A percentile compares a stretch with the other conserved stretches of the same genome.
phyloP scores from a whole-genome alignment of 164 flowering plant species.

The Vitis riparia region DNA sequence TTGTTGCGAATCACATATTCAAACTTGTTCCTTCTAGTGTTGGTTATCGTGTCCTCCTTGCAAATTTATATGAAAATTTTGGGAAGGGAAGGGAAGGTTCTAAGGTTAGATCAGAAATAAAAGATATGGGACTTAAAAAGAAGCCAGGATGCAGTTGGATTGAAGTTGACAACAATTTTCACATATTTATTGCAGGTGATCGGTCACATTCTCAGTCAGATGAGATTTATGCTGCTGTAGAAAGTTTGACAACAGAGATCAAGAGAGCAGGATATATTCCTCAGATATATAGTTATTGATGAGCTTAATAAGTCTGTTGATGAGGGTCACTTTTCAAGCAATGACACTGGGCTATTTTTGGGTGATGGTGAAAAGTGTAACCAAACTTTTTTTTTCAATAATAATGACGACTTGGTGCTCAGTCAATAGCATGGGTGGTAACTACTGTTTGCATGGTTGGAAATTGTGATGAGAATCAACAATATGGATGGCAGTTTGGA shows the following conservation, averaged over 20 bases:
- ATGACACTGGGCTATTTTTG: no score
- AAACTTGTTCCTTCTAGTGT: conserved; percentile 28
- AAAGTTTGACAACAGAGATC: conserved; percentile 25
- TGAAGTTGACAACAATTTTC: conserved; percentile 31
- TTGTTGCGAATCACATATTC: conserved; percentile 34
- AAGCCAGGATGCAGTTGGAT: conserved; percentile 55
- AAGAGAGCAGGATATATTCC: conserved; percentile 18
- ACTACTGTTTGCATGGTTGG: neutral
- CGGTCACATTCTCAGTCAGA: conserved; percentile 30
- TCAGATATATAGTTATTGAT: conserved; percentile 1
- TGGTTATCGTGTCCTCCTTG: conserved; percentile 44
- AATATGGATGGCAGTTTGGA: neutral
- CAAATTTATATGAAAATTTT: conserved; percentile 37
- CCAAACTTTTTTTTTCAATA: no score
- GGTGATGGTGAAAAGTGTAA: no score
- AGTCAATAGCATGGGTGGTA: neutral
- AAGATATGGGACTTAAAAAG: conserved; percentile 36
- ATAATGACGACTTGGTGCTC: no score
- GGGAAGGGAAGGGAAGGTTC: conserved; percentile 28
- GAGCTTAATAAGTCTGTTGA: neutral
- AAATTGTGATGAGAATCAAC: neutral
- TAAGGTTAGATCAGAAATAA: conserved; percentile 31
- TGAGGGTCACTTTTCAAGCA: no score
- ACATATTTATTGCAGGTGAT: conserved; percentile 43
- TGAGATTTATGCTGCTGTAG: conserved; percentile 30